A percentile compares a stretch with the other conserved stretches of the same genome.
Evolutionary conservation across 2,329 filamentous ascomycete genomes (phyloP).

Genomic region (Aureobasidium sp.): DNA sequence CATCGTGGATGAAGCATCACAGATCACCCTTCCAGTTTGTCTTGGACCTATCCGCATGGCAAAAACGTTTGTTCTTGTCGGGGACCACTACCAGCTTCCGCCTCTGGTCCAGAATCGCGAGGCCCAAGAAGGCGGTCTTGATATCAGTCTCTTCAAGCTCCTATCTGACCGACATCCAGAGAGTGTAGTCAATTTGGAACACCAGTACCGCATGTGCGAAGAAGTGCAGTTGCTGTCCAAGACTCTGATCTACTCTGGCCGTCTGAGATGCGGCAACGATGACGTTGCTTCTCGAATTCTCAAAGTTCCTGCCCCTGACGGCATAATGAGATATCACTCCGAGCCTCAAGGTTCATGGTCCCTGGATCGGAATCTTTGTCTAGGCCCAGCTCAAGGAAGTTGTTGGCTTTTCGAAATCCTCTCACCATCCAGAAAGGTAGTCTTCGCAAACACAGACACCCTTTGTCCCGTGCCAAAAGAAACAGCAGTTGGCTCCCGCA

Average conservation of each 20-base stretch:
- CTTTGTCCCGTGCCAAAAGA: conserved; percentile 61
- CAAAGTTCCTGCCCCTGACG: conserved; percentile 48
- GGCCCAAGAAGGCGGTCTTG: conserved; percentile 76
- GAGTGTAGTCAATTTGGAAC: conserved; percentile 84
- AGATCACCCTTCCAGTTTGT: conserved; percentile 93
- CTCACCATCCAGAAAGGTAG: conserved; percentile 63
- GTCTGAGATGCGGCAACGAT: conserved; percentile 79
- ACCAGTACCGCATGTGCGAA: conserved; percentile 97
- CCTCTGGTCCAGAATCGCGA: conserved; percentile 90
- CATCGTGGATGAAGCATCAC: conserved; percentile 95
- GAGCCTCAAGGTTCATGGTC: conserved; percentile 3
- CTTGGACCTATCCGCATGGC: conserved; percentile 91
- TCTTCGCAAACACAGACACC: conserved; percentile 83
- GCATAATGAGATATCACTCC: conserved; percentile 30
- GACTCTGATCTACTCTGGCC: conserved; percentile 84
- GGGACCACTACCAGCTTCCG: conserved; percentile 92
- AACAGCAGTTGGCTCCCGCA: conserved; percentile 71
- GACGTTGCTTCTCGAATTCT: conserved; percentile 65
- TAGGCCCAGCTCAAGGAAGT: conserved; percentile 36
- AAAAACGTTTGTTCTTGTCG: conserved; percentile 85
- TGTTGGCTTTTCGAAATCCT: conserved; percentile 77
- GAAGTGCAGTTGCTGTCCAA: conserved; percentile 95
- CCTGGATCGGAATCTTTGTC: conserved; percentile 43
- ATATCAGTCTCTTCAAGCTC: conserved; percentile 88
- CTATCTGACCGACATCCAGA: conserved; percentile 81